phyloP scores from a whole-genome alignment of 139 green algal genomes.

The Chlamydomonas sp. region DNA sequence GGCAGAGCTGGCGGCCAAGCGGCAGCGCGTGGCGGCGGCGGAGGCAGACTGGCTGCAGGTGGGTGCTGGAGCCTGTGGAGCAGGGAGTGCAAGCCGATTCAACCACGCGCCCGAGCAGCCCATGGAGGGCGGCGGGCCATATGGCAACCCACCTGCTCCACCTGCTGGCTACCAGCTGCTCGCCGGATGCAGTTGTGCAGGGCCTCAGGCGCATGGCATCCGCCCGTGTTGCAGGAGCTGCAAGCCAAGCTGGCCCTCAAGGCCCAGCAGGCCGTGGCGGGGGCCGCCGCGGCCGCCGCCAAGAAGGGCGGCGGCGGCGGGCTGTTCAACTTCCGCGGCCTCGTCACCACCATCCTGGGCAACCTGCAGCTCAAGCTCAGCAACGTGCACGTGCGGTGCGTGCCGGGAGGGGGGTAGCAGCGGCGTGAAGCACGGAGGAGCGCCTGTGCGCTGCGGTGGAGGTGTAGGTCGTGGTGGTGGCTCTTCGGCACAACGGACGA shows the following conservation, averaged over 20 bases:
- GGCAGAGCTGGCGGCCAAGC: constrained; percentile 44
- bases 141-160: too few relatives aligned
- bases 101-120: too few relatives aligned
- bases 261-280: constrained; percentile 10
- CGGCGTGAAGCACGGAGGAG: not conserved
- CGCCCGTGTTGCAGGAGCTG: constrained; percentile 38
- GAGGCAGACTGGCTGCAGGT: constrained; percentile 68
- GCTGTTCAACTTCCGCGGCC: constrained; percentile 54
- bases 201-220: constrained; percentile 10
- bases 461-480: too few relatives aligned
- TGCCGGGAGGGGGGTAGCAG: not conserved
- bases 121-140: too few relatives aligned
- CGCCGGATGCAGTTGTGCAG: constrained; percentile 38
- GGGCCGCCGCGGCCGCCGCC: not conserved
- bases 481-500: too few relatives aligned
- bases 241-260: constrained; percentile 34
- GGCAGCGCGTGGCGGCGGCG: constrained; percentile 44
- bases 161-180: too few relatives aligned
- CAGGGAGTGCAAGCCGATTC: too few relatives aligned
- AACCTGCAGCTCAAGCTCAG: constrained; percentile 84
- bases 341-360: constrained; percentile 86
- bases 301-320: not conserved
- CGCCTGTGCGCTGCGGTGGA: constrained; percentile 34
- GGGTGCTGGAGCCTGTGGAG: not conserved
- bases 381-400: constrained; percentile 92